Conservation (phyloP, 1,284 basidiomycete species). For the Peniophora sp. region DNA sequence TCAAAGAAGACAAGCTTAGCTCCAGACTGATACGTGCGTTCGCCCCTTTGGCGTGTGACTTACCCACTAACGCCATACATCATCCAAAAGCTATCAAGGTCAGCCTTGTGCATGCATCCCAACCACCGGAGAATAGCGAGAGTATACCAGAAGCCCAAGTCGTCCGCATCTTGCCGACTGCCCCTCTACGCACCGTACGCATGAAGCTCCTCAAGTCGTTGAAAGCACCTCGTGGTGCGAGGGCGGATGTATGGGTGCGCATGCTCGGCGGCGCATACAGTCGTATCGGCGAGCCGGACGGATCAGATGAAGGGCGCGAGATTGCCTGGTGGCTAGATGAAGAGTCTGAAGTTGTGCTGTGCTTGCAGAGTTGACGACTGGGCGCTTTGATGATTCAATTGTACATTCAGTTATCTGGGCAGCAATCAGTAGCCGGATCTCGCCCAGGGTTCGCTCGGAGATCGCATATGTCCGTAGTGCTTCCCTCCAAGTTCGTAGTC, state of each 20-base stretch:
- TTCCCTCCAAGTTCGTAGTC: too few relatives aligned
- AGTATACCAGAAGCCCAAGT: slow-evolving; percentile 15
- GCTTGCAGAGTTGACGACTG: slow-evolving; percentile 7
- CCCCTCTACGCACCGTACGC: slow-evolving; percentile 50
- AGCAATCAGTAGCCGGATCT: too few relatives aligned
- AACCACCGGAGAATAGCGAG: slow-evolving; percentile 5
- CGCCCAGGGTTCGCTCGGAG: too few relatives aligned
- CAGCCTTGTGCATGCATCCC: slow-evolving; percentile 17
- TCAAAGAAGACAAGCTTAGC: slow-evolving; percentile 46
- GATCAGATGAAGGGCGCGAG: slow-evolving; percentile 38
- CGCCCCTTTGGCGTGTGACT: not conserved
- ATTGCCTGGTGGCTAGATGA: slow-evolving; percentile 64
- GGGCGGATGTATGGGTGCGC: slow-evolving; percentile 41
- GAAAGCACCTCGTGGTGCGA: slow-evolving; percentile 20
- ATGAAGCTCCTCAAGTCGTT: slow-evolving; percentile 25
- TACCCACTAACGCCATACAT: not conserved
- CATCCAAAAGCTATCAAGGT: slow-evolving; percentile 26
- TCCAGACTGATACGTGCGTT: slow-evolving; percentile 53
- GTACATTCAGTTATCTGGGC: too few relatives aligned
- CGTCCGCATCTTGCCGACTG: slow-evolving; percentile 55
- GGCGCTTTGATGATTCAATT: not conserved
- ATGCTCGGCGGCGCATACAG: slow-evolving; percentile 40
- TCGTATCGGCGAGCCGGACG: slow-evolving; percentile 26
- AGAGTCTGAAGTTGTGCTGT: slow-evolving; percentile 39
- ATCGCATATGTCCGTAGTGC: too few relatives aligned